Conservation (phyloP, 2,329 filamentous ascomycete species). For the Paracorniculantispora psalliotae region DNA sequence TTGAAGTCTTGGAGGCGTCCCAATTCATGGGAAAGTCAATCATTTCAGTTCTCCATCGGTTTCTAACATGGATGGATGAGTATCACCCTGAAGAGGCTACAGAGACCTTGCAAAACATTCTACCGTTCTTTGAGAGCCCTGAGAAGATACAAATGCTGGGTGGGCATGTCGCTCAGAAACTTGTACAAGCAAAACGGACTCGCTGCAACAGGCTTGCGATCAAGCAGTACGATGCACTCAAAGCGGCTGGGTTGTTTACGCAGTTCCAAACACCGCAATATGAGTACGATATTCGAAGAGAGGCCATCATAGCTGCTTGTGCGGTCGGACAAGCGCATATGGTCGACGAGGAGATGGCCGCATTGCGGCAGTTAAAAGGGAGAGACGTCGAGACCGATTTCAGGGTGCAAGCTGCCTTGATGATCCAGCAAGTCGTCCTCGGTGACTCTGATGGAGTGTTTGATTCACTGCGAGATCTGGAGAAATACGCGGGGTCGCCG, state of each 20-base stretch:
- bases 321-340: background rate
- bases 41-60: background rate
- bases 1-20: background rate
- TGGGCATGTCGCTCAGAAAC: background rate
- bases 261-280: background rate
- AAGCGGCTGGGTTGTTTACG: background rate
- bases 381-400: background rate
- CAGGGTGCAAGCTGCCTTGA: slow-evolving; percentile 4
- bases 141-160: background rate
- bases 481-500: background rate
- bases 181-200: background rate
- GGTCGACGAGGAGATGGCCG: background rate
- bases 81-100: background rate
- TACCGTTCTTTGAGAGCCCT: background rate
- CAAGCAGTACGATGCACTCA: background rate
- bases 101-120: background rate
- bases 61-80: slow-evolving; percentile 1
- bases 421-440: background rate
- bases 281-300: slow-evolving; percentile 2
- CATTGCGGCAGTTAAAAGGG: background rate
- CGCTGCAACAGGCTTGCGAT: background rate
- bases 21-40: background rate
- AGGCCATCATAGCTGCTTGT: slow-evolving; percentile 3
- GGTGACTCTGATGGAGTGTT: background rate
- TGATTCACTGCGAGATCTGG: background rate